phyloP scores from a whole-genome alignment of 108 stramenopile species.

The Stephanodiscus triporus region DNA sequence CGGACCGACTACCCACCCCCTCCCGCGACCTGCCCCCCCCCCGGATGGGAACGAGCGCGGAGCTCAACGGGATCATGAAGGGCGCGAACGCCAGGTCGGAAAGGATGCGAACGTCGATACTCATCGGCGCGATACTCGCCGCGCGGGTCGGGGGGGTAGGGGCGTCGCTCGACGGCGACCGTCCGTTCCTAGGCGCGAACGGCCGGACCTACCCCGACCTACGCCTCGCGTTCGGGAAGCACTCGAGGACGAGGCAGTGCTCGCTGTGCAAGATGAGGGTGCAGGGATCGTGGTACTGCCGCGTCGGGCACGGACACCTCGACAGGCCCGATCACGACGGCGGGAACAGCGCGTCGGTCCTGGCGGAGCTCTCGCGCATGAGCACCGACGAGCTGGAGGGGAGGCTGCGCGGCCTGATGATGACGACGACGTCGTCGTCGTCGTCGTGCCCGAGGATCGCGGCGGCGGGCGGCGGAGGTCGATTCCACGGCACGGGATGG shows the following conservation, averaged over 20 bases:
- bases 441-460: not conserved
- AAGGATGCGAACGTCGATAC: constrained; percentile 33
- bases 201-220: constrained; percentile 33
- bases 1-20: not conserved
- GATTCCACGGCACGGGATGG: constrained; percentile 7
- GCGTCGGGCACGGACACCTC: constrained; percentile 34
- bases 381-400: constrained; percentile 30
- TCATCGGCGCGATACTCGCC: constrained; percentile 24
- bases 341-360: constrained; percentile 22
- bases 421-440: not conserved
- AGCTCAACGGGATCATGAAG: constrained; percentile 34
- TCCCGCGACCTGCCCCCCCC: not conserved
- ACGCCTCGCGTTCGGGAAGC: constrained; percentile 27
- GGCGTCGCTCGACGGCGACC: constrained; percentile 1
- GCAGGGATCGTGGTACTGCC: constrained; percentile 35
- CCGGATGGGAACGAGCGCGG: constrained; percentile 5
- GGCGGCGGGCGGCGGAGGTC: not conserved
- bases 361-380: constrained; percentile 10
- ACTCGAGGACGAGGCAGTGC: constrained; percentile 33
- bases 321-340: constrained; percentile 41
- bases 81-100: constrained; percentile 15
- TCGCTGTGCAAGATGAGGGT: constrained; percentile 34
- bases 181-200: constrained; percentile 23
- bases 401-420: constrained; percentile 8
- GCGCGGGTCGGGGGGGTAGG: too few relatives aligned